phyloP scores from a whole-genome alignment of 2,329 filamentous ascomycete genomes.

The Paraconiothyrium brasiliense region DNA sequence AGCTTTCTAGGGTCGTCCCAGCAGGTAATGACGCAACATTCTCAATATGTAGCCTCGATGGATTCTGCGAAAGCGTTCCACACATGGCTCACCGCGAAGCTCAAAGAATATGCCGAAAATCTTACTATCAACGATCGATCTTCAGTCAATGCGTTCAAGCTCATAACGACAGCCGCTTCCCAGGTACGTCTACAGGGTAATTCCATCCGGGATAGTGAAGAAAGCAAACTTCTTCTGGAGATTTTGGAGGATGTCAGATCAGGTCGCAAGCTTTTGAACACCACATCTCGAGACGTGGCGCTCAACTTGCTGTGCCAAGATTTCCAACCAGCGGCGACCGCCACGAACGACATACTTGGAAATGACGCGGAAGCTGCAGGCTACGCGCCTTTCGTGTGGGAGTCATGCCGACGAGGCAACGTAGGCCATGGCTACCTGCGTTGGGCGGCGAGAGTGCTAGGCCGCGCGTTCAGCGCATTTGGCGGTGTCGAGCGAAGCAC shows the following conservation, averaged over 20 bases:
- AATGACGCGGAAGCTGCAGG: constrained; percentile 70
- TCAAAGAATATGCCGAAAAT: constrained; percentile 62
- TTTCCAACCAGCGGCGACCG: constrained; percentile 70
- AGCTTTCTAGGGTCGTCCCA: constrained; percentile 79
- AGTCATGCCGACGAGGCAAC: constrained; percentile 72
- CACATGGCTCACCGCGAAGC: constrained; percentile 76
- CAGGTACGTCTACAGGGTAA: constrained; percentile 74
- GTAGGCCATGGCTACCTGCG: constrained; percentile 75
- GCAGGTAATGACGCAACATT: constrained; percentile 84
- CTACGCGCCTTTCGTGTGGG: constrained; percentile 76
- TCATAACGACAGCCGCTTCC: constrained; percentile 74
- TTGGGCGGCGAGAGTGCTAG: constrained; percentile 87
- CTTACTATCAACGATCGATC: constrained; percentile 33
- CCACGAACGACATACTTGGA: constrained; percentile 73
- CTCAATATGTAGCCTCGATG: constrained; percentile 80
- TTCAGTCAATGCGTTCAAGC: constrained; percentile 66
- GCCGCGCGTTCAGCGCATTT: constrained; percentile 74
- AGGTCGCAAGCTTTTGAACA: constrained; percentile 71
- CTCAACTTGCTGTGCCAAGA: constrained; percentile 77
- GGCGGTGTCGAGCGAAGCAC: constrained; percentile 67
- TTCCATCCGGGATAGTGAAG: constrained; percentile 73
- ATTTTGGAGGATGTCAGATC: constrained; percentile 78
- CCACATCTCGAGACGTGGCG: constrained; percentile 74
- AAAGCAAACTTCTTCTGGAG: constrained; percentile 81
- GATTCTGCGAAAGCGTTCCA: constrained; percentile 80